These are phyloP conservation scores for Trichosporon sp. DNA, from an alignment of 1,284 basidiomycete genomes.

Conservation along the genomic window DNA sequence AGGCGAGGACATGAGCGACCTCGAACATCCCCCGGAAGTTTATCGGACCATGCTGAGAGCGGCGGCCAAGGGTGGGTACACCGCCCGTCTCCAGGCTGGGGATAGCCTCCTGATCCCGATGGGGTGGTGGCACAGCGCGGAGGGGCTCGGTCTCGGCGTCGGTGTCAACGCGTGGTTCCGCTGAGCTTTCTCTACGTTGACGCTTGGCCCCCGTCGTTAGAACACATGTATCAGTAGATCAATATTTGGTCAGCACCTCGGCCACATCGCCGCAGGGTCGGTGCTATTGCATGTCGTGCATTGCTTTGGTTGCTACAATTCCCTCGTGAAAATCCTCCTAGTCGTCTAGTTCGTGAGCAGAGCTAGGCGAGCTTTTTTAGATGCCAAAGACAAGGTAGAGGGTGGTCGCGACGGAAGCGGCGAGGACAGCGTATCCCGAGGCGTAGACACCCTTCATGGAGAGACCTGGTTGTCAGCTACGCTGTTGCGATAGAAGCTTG, in stretches of 20 bases:
- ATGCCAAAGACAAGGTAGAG: conserved; percentile 48
- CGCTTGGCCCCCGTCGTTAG: no score
- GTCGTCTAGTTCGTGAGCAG: not conserved
- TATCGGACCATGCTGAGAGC: not conserved
- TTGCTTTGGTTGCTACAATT: conserved; percentile 7
- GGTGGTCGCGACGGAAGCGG: conserved; percentile 69
- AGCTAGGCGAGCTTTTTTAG: conserved; percentile 7
- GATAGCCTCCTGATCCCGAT: conserved; percentile 42
- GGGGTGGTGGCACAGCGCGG: conserved; percentile 46
- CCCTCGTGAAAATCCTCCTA: conserved; percentile 5
- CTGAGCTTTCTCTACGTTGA: conserved; percentile 9
- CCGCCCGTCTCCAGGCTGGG: conserved; percentile 29
- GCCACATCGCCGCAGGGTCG: not conserved
- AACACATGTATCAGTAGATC: not conserved
- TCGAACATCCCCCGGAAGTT: not conserved
- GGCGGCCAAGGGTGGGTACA: conserved; percentile 28
- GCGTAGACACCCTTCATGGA: conserved; percentile 71
- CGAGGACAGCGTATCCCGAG: conserved; percentile 79
- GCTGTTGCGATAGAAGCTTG: not conserved
- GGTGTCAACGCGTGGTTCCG: conserved; percentile 46
- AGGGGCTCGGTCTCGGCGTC: conserved; percentile 28
- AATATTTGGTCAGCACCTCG: not conserved
- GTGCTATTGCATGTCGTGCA: conserved; percentile 7
- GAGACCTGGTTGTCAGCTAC: conserved; percentile 57
- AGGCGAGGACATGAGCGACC: not conserved